Percentiles rank a stretch among this genome's conserved stretches.
Evolutionary conservation across 2,329 filamentous ascomycete species (phyloP).

Genomic region (Furcasterigmium sp.): DNA sequence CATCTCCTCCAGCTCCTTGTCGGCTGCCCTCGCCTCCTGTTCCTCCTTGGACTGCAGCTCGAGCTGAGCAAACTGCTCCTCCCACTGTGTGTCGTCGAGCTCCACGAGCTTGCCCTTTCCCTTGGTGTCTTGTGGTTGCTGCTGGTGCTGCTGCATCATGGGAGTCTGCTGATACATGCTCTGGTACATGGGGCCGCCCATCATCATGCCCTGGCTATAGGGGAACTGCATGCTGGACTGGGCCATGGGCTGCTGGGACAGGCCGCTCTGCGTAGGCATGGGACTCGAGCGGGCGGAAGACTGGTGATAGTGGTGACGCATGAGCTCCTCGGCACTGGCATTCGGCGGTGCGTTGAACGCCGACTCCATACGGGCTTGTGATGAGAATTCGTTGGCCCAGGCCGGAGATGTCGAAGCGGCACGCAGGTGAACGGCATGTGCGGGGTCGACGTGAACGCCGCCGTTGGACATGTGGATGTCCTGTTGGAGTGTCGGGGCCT

Average conservation of each 20-base stretch:
- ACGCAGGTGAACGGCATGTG: conserved; percentile 46
- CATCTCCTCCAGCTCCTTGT: conserved; percentile 82
- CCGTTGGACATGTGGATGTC: conserved; percentile 48
- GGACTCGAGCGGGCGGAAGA: conserved; percentile 48
- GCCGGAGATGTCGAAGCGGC: conserved; percentile 49
- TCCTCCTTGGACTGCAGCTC: conserved; percentile 60
- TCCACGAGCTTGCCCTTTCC: conserved; percentile 93
- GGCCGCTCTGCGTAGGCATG: conserved; percentile 39
- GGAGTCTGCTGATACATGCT: conserved; percentile 49
- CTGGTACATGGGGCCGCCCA: conserved; percentile 47
- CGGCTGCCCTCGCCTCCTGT: conserved; percentile 53
- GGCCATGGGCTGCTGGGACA: conserved; percentile 49
- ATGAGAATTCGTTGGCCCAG: conserved; percentile 48
- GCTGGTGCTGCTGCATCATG: conserved; percentile 48
- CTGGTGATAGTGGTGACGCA: too few relatives aligned
- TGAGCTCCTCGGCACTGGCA: too few relatives aligned
- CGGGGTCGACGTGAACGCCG: conserved; percentile 40
- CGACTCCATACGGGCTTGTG: conserved; percentile 66
- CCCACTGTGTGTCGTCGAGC: conserved; percentile 90
- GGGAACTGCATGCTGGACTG: background rate
- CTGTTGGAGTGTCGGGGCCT: conserved; percentile 56
- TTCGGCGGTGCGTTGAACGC: conserved; percentile 55
- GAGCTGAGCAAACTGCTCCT: conserved; percentile 90
- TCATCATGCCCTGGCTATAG: conserved; percentile 41
- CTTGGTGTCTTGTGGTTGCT: conserved; percentile 51